These are phyloP conservation scores for Monosporozyma aerobia DNA, from an alignment of 805 yeast genomes.

Conservation along the genomic window DNA sequence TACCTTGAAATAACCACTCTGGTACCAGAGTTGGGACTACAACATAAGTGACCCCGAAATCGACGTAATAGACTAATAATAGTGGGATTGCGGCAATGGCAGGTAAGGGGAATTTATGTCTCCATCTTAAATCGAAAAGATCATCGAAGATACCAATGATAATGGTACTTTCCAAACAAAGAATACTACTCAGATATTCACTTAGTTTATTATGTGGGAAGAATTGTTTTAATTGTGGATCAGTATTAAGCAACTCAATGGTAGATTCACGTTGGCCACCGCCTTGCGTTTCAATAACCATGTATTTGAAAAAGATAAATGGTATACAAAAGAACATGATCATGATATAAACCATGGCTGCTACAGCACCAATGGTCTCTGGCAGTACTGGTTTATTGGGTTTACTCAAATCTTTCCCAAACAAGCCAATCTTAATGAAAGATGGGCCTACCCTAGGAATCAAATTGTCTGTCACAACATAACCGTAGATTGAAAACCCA, in stretches of 20 bases:
- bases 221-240: conserved; percentile 8
- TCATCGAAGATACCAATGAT: conserved; percentile 89
- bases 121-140: conserved; percentile 91
- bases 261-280: conserved; percentile 41
- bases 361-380: conserved; percentile 87
- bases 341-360: conserved; percentile 72
- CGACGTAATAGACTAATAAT: conserved; percentile 83
- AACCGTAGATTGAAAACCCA: conserved; percentile 65
- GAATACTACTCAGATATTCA: conserved; percentile 74
- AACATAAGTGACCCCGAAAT: conserved; percentile 84
- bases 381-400: conserved; percentile 66
- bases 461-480: conserved; percentile 44
- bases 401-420: conserved; percentile 78
- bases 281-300: conserved; percentile 50
- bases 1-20: conserved; percentile 28
- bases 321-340: conserved; percentile 82
- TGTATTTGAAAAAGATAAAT: conserved; percentile 68
- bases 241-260: conserved; percentile 7
- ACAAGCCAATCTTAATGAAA: conserved; percentile 71
- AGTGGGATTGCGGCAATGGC: conserved; percentile 91
- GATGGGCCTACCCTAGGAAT: conserved; percentile 62
- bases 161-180: conserved; percentile 76
- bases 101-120: conserved; percentile 93
- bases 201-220: conserved; percentile 81
- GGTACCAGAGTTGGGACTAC: conserved; percentile 66